Evolutionary conservation across 1,284 basidiomycete species (phyloP), one percentile per base, ranked within the genome.

Genomic region (Pholiota adiposa): DNA sequence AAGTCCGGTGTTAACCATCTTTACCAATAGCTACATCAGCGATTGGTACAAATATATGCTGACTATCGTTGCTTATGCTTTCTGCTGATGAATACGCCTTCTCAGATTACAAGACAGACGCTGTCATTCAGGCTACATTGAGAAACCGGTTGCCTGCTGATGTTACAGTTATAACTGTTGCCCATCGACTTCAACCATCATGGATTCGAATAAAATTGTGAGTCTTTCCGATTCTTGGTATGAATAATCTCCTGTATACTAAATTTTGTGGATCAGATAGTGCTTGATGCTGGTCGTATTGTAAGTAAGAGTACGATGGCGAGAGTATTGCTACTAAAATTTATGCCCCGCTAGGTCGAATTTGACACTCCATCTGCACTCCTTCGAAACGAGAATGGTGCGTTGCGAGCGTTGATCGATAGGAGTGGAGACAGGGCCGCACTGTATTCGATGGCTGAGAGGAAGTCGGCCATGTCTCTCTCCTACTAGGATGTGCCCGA

Each of bases 81-180:
- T 51, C 55, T 62, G 62, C 4, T 3, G 6, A 3, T 38, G 4
- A 38, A 80, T 59, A 3, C 58, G 48, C 59, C 31, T 65, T 33
- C 21, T 51, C 63, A 79, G 84, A 87, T 67, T 82, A 84, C 65
- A 79, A 81, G 65, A 87, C 84, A 4, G 84, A 87, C 58, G 64
- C 81, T 0, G 72, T 84, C 57, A 86, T 87, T 44, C 85, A 88
- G 69, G 71, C 71, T 0, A 83, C 85, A 7, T 75, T 88, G 29
- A 76, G 84, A 4, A 75, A 73, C 36, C 78, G 82, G 64, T 74
- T 88, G 27, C 74, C 70, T 2, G 70, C 73, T 4, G 83, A 83
- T 61, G 81, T 83, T 2, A 63, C 62, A 4, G 56, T 63, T 16
- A 34, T 5, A 16, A 54, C 25, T 18, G 38, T 41, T 31, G 59